Conservation (phyloP, 371 early-diverging fungal species). For the Lichtheimia ornata region DNA sequence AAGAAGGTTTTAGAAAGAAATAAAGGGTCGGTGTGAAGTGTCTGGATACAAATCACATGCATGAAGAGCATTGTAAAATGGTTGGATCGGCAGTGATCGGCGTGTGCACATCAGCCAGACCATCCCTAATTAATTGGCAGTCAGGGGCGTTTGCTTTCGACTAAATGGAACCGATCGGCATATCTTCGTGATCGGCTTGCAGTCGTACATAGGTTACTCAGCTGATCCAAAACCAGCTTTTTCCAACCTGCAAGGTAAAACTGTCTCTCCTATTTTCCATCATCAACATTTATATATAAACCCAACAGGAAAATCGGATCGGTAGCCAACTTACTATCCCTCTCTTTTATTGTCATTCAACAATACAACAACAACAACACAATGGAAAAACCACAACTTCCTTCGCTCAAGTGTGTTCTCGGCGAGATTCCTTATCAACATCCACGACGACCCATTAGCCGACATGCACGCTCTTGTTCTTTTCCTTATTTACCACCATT, state of each 20-base stretch:
- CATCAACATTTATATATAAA: not conserved
- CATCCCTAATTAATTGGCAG: too few relatives aligned
- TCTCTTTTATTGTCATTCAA: not conserved
- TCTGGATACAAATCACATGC: not conserved
- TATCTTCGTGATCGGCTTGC: too few relatives aligned
- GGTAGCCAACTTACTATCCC: not conserved
- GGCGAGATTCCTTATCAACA: conserved; percentile 6
- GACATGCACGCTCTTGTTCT: not conserved
- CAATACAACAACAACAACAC: not conserved
- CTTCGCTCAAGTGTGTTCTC: conserved; percentile 7
- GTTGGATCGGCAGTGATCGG: too few relatives aligned
- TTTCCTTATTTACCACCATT: conserved; percentile 3
- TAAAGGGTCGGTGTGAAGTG: not conserved
- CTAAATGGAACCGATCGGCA: too few relatives aligned
- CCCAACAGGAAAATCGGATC: not conserved
- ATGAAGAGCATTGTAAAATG: not conserved
- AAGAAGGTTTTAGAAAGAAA: not conserved
- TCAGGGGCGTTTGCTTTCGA: too few relatives aligned
- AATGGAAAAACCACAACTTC: conserved; percentile 12
- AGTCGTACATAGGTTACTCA: too few relatives aligned
- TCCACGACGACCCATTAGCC: not conserved
- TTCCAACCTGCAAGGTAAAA: not conserved
- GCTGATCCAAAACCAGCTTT: not conserved
- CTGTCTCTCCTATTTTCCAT: not conserved
- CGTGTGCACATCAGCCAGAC: too few relatives aligned